Base-by-base conservation (phyloP, 768 basidiomycete species). In the Inosperma sp. region DNA sequence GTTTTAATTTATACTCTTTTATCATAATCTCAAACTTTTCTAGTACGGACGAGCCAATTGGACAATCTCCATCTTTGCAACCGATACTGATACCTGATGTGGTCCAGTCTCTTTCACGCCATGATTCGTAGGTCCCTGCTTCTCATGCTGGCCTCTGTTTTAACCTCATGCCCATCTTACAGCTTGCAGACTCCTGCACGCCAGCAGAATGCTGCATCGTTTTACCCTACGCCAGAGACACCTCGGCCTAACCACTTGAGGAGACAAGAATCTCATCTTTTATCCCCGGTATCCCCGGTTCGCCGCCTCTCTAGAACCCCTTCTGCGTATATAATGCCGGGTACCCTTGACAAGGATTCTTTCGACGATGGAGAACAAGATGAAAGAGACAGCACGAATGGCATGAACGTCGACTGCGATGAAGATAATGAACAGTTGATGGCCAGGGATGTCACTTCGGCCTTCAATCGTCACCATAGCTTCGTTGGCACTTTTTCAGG, bases 211-310 rank as follows among this genome's bases (percentile, higher is more conserved):
- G 45, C 22, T 14, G 16, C 33, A 25, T 30, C 8, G 2, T 47
- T n/a, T 26, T 47, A 47, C 19, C 46, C 33, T 35, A 47, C 46
- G 3, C 46, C 46, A 25, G 46, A 34, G n/a, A 34, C 46, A 3
- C 14, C 46, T 14, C 46, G 33, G 7, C 33, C 33, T 17, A 47
- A 13, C 23, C 25, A 5, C 12, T 34, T 47, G 23, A 25, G 14
- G 13, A 16, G 46, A 47, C 46, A 26, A 25, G 33, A 47, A 16
- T 47, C 46, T 47, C 46, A 47, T 2, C 17, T 47, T 4, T 25
- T 35, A 31, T 47, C 46, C 12, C 46, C 46, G n/a, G n/a, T n/a
- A n/a, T n/a, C n/a, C 46, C 46, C 4, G 46, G 22, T 47, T 47
- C 46, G n/a, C 46, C 46, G 36, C 22, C n/a, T n/a, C n/a, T n/a